phyloP scores from a whole-genome alignment of 139 green algal genomes.

The Micromonas pusilla region DNA sequence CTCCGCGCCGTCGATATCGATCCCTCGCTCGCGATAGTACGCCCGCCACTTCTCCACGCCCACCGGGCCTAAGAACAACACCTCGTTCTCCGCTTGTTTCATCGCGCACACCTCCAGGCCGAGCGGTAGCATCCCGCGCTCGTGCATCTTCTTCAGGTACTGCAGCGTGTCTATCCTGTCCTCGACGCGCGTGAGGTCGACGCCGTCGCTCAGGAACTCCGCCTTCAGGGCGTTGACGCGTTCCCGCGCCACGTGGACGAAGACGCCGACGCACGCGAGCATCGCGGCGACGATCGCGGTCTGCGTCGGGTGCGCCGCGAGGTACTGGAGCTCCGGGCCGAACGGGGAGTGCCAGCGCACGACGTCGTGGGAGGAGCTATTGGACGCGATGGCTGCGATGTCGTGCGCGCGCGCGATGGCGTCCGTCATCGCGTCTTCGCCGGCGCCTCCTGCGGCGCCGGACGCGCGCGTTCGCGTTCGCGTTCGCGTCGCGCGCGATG shows the following conservation, averaged over 20 bases:
- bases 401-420: too few relatives aligned
- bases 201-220: background rate
- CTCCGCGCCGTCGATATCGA: background rate
- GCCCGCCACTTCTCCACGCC: background rate
- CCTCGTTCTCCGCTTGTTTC: background rate
- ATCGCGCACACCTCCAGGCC: background rate
- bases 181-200: background rate
- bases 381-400: too few relatives aligned
- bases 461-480: too few relatives aligned
- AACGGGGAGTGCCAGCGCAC: background rate
- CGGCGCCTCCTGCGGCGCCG: too few relatives aligned
- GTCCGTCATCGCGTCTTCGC: too few relatives aligned
- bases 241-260: background rate
- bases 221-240: background rate
- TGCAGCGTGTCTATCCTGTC: background rate
- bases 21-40: background rate
- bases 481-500: too few relatives aligned
- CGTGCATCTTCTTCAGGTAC: background rate
- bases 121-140: background rate
- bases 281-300: background rate
- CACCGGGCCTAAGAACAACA: background rate
- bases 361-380: background rate
- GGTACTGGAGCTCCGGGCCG: background rate
- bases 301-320: background rate
- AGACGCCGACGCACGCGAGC: background rate